These are phyloP conservation scores for Epichloe baconii DNA, from an alignment of 2,329 filamentous ascomycete genomes.

Conservation along the genomic window DNA sequence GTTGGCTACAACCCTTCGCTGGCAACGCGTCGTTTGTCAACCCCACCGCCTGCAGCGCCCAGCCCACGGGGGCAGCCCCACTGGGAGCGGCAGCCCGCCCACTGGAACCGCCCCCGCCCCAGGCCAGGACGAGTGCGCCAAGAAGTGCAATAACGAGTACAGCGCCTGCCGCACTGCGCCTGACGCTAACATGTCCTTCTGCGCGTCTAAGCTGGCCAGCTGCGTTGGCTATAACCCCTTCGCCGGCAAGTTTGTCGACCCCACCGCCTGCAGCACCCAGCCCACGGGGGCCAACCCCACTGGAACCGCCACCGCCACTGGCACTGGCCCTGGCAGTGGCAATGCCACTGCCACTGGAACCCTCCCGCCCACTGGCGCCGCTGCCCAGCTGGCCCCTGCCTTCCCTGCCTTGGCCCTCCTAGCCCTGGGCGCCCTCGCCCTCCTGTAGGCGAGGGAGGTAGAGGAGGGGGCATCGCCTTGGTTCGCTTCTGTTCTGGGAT, in stretches of 20 bases:
- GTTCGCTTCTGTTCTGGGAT: not conserved
- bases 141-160: slow-evolving; percentile 9
- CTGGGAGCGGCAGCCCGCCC: not conserved
- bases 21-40: slow-evolving; percentile 5
- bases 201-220: slow-evolving; percentile 12
- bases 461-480: not conserved
- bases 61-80: not conserved
- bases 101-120: not conserved
- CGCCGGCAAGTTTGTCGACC: slow-evolving; percentile 5
- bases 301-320: no score
- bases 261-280: slow-evolving; percentile 9
- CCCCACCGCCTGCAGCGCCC: slow-evolving; percentile 9
- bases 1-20: slow-evolving; percentile 14
- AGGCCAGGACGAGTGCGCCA: slow-evolving; percentile 6
- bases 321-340: not conserved
- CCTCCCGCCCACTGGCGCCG: slow-evolving; percentile 7
- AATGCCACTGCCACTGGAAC: no score
- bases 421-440: slow-evolving; percentile 13
- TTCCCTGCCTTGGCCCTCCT: slow-evolving; percentile 13
- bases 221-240: slow-evolving; percentile 17
- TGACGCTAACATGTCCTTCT: slow-evolving; percentile 12
- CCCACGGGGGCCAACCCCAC: not conserved
- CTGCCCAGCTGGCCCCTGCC: slow-evolving; percentile 11
- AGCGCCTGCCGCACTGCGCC: slow-evolving; percentile 10
- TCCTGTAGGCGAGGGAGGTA: slow-evolving; percentile 10